Evolutionary conservation across 148 eudicot genomes (phyloP).

Genomic region (Amaranthus cruentus): DNA sequence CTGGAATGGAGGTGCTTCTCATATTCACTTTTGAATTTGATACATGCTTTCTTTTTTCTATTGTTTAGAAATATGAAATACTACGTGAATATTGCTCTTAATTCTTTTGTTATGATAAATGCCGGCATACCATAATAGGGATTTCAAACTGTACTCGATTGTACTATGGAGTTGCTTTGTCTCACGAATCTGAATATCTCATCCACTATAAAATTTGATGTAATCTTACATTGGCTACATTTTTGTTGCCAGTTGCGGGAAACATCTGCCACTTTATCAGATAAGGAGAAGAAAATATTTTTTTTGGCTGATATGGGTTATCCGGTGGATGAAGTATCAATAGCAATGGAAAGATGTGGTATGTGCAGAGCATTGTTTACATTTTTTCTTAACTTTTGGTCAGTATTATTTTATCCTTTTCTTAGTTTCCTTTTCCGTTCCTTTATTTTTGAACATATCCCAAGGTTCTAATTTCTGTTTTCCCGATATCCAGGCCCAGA

Average conservation of each 20-base stretch:
- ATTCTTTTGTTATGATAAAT: neutral
- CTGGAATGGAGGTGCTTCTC: conserved; percentile 44
- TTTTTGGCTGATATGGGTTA: conserved; percentile 66
- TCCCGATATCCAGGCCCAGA: conserved; percentile 47
- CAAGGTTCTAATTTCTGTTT: neutral
- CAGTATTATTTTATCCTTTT: neutral
- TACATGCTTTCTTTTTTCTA: neutral
- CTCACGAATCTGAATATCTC: neutral
- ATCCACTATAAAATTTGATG: neutral
- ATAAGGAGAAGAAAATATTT: conserved; percentile 33
- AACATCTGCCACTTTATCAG: conserved; percentile 23
- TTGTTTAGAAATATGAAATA: neutral
- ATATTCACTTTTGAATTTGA: neutral
- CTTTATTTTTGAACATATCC: neutral
- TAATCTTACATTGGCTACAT: neutral
- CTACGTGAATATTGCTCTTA: neutral
- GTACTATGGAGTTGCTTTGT: neutral
- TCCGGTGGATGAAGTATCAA: conserved; percentile 54
- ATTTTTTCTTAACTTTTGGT: neutral
- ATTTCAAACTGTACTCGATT: neutral
- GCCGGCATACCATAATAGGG: neutral
- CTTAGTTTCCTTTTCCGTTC: neutral
- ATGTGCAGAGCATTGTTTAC: conserved; percentile 13
- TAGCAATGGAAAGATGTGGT: conserved; percentile 88
- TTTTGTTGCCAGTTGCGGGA: conserved; percentile 33